A percentile compares a stretch with the other conserved stretches of the same genome.
These are phyloP conservation scores for Scheffersomyces titani DNA, from an alignment of 1,139 yeast species.

Conservation along the genomic window DNA sequence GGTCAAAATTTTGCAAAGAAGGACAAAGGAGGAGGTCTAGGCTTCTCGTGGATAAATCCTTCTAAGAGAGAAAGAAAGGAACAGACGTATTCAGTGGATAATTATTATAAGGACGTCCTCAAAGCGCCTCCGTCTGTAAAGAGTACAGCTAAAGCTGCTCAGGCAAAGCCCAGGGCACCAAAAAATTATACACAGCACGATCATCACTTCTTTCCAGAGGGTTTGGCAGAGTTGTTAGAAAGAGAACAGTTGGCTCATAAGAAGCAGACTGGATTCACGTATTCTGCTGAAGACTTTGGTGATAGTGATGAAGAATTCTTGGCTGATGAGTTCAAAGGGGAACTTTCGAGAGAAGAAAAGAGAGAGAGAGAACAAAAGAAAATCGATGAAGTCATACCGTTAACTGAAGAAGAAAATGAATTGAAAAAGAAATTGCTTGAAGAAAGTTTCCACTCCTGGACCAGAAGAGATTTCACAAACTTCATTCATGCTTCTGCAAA, in stretches of 20 bases:
- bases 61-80: slow-evolving; percentile 89
- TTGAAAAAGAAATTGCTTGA: slow-evolving; percentile 61
- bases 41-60: slow-evolving; percentile 80
- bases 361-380: slow-evolving; percentile 59
- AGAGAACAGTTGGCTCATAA: slow-evolving; percentile 79
- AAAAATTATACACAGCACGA: slow-evolving; percentile 74
- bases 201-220: slow-evolving; percentile 82
- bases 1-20: slow-evolving; percentile 88
- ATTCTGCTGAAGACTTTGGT: slow-evolving; percentile 55
- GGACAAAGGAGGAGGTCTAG: slow-evolving; percentile 31
- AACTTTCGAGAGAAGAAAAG: slow-evolving; percentile 42
- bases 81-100: slow-evolving; percentile 83
- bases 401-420: slow-evolving; percentile 72
- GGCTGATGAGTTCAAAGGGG: slow-evolving; percentile 46
- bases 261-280: slow-evolving; percentile 70
- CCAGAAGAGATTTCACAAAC: slow-evolving; percentile 84
- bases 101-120: slow-evolving; percentile 80
- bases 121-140: slow-evolving; percentile 29
- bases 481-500: slow-evolving; percentile 81
- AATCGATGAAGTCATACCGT: slow-evolving; percentile 68
- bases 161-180: slow-evolving; percentile 66
- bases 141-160: slow-evolving; percentile 17
- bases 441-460: slow-evolving; percentile 79
- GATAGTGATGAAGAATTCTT: slow-evolving; percentile 60
- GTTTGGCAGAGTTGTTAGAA: slow-evolving; percentile 63